Percentiles rank a stretch among this genome's conserved stretches.
Evolutionary conservation across 1,284 basidiomycete genomes (phyloP).

Genomic region (Fistulina hepatica): DNA sequence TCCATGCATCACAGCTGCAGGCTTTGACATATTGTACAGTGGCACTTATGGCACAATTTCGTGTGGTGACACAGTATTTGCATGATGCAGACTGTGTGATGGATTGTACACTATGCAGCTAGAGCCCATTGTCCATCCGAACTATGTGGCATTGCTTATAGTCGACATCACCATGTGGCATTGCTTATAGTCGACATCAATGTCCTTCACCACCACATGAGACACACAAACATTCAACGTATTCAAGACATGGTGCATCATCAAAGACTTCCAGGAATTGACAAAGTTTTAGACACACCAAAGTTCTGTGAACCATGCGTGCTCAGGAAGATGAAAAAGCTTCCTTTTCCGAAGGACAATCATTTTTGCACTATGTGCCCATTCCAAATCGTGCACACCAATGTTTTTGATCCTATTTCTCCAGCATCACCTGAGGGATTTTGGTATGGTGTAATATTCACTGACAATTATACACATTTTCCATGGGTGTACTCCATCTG

Average conservation of each 20-base stretch:
- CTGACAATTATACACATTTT: too few species aligned
- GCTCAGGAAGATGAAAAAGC: constrained; percentile 19
- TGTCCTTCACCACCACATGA: not conserved
- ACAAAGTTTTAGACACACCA: not conserved
- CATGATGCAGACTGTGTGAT: too few species aligned
- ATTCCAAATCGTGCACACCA: constrained; percentile 22
- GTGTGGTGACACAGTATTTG: too few species aligned
- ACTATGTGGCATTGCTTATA: not conserved
- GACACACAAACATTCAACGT: not conserved
- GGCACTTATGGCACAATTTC: too few species aligned
- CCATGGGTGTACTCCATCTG: too few species aligned
- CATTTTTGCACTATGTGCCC: constrained; percentile 12
- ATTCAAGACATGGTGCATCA: not conserved
- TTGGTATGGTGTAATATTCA: constrained; percentile 14
- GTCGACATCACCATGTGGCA: not conserved
- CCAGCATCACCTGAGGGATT: constrained; percentile 13
- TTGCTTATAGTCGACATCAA: not conserved
- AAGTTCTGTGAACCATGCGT: constrained; percentile 18
- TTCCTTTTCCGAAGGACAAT: constrained; percentile 16
- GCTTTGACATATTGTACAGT: too few species aligned
- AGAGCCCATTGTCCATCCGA: too few species aligned
- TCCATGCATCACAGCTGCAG: not conserved
- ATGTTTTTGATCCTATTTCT: constrained; percentile 22
- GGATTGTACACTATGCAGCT: too few species aligned
- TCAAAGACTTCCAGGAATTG: not conserved